phyloP scores from a whole-genome alignment of 75 land plant species.

The Pinus tabuliformis region DNA sequence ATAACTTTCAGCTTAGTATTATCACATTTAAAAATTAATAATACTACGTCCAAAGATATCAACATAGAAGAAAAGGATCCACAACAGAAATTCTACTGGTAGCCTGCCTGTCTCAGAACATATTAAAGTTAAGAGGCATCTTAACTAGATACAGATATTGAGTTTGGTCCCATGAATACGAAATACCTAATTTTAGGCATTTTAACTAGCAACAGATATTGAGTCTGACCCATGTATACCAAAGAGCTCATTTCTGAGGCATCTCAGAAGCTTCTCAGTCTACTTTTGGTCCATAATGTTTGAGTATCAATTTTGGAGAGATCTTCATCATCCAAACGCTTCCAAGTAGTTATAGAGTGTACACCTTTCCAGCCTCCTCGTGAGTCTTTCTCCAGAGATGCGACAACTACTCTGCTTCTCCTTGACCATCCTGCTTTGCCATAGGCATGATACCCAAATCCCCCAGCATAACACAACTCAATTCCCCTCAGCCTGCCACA shows the following conservation, averaged over 20 bases:
- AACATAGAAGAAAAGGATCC: neutral
- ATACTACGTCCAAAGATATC: neutral
- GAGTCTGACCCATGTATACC: neutral
- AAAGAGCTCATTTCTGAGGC: neutral
- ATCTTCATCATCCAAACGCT: constrained; percentile 72
- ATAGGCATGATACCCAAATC: constrained; percentile 97
- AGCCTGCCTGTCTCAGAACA: too few species aligned
- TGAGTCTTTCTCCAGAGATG: constrained; percentile 39
- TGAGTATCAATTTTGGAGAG: constrained; percentile 57
- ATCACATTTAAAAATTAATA: neutral
- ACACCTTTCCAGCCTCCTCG: constrained; percentile 62
- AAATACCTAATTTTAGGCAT: neutral
- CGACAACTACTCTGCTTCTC: constrained; percentile 76
- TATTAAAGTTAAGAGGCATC: too few species aligned
- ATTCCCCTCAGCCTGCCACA: constrained; percentile 73
- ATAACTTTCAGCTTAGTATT: neutral
- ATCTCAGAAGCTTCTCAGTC: neutral
- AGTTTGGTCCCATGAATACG: neutral
- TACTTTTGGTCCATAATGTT: constrained; percentile 42
- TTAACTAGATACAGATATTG: too few species aligned
- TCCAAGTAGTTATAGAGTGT: constrained; percentile 75
- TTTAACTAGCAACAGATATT: neutral
- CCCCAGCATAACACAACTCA: constrained; percentile 86
- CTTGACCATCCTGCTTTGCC: constrained; percentile 91
- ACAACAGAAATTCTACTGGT: neutral